These are phyloP conservation scores for Taphrina flavorubra DNA, from an alignment of 1,139 yeast species.

Conservation along the genomic window DNA sequence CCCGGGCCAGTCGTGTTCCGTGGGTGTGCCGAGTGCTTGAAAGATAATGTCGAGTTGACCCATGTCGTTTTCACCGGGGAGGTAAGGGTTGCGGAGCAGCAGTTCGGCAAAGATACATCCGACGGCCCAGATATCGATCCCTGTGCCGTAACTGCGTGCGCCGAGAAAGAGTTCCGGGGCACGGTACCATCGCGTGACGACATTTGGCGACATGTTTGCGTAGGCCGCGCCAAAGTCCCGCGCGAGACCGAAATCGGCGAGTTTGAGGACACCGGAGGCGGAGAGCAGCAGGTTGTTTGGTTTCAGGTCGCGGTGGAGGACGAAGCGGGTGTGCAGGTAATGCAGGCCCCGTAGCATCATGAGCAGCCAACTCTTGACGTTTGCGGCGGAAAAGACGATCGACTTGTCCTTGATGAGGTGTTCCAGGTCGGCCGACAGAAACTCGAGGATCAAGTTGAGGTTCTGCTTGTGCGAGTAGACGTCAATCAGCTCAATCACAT, in stretches of 20 bases:
- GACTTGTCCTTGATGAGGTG: conserved; percentile 81
- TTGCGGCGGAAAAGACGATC: conserved; percentile 80
- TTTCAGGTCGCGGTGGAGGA: conserved; percentile 72
- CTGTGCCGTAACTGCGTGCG: conserved; percentile 83
- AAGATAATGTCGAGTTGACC: conserved; percentile 92
- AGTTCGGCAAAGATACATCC: conserved; percentile 96
- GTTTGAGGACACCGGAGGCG: conserved; percentile 85
- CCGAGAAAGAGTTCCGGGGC: conserved; percentile 93
- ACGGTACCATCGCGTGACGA: conserved; percentile 96
- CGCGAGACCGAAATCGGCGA: conserved; percentile 72
- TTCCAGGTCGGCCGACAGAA: conserved; percentile 88
- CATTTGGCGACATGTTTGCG: conserved; percentile 61
- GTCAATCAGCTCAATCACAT: conserved; percentile 77
- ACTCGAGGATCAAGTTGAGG: conserved; percentile 85
- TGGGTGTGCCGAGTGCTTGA: conserved; percentile 94
- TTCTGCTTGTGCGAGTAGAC: conserved; percentile 55
- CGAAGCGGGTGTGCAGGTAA: conserved; percentile 90
- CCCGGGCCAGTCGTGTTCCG: conserved; percentile 90
- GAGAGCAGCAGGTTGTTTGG: conserved; percentile 87
- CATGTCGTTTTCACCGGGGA: conserved; percentile 88
- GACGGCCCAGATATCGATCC: conserved; percentile 91
- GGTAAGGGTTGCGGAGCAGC: conserved; percentile 90
- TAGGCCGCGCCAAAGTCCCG: conserved; percentile 47
- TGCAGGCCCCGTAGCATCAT: conserved; percentile 95
- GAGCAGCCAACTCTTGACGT: conserved; percentile 88